phyloP scores from a whole-genome alignment of 148 eudicot genomes.

The Nepenthes gracilis region DNA sequence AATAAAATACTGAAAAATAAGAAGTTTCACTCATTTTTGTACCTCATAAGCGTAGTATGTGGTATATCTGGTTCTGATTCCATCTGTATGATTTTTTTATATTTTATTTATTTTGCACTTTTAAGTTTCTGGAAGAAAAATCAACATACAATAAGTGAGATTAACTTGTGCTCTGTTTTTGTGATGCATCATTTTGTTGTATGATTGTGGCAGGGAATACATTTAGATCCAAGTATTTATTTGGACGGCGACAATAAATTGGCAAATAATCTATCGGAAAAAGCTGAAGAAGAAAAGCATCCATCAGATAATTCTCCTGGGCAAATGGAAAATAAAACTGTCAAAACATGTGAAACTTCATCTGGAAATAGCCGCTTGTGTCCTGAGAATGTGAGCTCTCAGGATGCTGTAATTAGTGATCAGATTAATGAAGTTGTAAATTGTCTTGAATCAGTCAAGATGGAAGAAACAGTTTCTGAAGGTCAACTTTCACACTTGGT shows the following conservation, averaged over 20 bases:
- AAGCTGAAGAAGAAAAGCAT: constrained; percentile 33
- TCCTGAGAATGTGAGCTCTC: constrained; percentile 20
- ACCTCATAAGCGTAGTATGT: too few species aligned
- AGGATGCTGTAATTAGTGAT: constrained; percentile 19
- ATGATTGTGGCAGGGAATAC: constrained; percentile 61
- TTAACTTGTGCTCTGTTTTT: not conserved
- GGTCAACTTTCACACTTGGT: constrained; percentile 9
- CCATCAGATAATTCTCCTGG: constrained; percentile 19
- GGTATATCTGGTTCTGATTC: too few species aligned
- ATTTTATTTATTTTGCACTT: too few species aligned
- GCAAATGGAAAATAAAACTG: constrained; percentile 19
- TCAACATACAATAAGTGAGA: too few species aligned
- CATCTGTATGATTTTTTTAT: too few species aligned
- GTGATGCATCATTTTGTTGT: constrained; percentile 1
- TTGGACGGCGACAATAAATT: constrained; percentile 79
- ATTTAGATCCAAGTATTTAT: constrained; percentile 96
- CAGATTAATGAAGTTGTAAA: constrained; percentile 26
- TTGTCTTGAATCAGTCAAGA: constrained; percentile 28
- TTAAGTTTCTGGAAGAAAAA: too few species aligned
- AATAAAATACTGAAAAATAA: too few species aligned
- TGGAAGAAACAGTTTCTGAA: constrained; percentile 23
- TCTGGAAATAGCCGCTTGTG: constrained; percentile 10
- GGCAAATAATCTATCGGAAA: constrained; percentile 26
- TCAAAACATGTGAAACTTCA: constrained; percentile 15
- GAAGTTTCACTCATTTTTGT: too few species aligned